Percentiles rank a stretch among this genome's conserved stretches.
Evolutionary conservation across 2,329 filamentous ascomycete genomes (phyloP).

Genomic region (Hypoxylon sp.): DNA sequence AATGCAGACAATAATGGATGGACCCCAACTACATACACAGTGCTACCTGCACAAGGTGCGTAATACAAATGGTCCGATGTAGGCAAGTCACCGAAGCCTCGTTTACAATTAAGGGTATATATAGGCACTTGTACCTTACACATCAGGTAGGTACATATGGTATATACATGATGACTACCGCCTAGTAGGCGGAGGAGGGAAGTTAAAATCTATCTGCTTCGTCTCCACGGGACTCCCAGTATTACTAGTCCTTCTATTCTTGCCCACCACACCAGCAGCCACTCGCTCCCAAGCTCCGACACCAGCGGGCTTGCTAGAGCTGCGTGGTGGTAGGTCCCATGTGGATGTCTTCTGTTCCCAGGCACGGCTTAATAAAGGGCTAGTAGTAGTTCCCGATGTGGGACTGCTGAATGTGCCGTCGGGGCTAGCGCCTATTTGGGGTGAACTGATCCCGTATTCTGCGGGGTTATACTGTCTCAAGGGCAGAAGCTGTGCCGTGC

Average conservation of each 20-base stretch:
- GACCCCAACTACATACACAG: neutral
- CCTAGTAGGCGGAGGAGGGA: slow-evolving; percentile 49
- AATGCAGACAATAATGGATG: neutral
- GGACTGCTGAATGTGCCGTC: slow-evolving; percentile 49
- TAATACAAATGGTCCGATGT: neutral
- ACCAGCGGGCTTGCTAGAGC: slow-evolving; percentile 32
- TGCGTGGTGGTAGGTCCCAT: slow-evolving; percentile 49
- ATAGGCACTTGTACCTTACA: neutral
- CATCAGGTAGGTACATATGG: neutral
- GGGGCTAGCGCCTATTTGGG: slow-evolving; percentile 35
- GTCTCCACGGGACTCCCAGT: slow-evolving; percentile 53
- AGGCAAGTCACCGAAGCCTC: neutral
- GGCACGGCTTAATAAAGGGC: slow-evolving; percentile 50
- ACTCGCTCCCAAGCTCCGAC: slow-evolving; percentile 42
- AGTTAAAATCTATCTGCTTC: slow-evolving; percentile 50
- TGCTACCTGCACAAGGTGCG: neutral
- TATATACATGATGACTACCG: slow-evolving; percentile 31
- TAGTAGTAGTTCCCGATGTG: slow-evolving; percentile 51
- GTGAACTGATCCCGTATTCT: slow-evolving; percentile 50
- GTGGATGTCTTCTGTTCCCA: slow-evolving; percentile 51
- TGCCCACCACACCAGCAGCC: slow-evolving; percentile 41
- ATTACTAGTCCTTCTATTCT: slow-evolving; percentile 45
- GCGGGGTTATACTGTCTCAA: slow-evolving; percentile 54
- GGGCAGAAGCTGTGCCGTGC: slow-evolving; percentile 53
- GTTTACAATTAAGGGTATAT: neutral